These are phyloP conservation scores for Claviceps paspali DNA, from an alignment of 2,329 filamentous ascomycete species.

Conservation along the genomic window DNA sequence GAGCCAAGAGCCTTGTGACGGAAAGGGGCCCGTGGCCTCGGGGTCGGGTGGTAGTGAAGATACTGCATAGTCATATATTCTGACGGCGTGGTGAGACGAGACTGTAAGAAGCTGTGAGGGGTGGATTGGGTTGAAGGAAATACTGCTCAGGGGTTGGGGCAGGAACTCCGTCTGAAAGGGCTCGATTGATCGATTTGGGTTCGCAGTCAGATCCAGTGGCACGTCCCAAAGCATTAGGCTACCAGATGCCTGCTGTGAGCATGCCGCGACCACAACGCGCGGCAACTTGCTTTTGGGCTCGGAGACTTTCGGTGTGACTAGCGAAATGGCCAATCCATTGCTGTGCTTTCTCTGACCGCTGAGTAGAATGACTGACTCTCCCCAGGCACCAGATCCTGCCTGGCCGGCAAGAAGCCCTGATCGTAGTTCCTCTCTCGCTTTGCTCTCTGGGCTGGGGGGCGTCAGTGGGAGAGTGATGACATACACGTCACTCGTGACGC, in stretches of 20 bases:
- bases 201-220: conserved; percentile 26
- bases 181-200: conserved; percentile 17
- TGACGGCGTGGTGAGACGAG: conserved; percentile 37
- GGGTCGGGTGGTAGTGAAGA: conserved; percentile 38
- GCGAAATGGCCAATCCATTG: conserved; percentile 39
- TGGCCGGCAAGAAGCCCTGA: conserved; percentile 34
- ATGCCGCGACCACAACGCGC: conserved; percentile 42
- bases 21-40: conserved; percentile 32
- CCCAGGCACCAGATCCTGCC: conserved; percentile 47
- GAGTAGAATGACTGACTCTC: conserved; percentile 40
- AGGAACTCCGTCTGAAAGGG: conserved; percentile 48
- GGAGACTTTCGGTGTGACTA: conserved; percentile 27
- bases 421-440: conserved; percentile 37
- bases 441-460: conserved; percentile 45
- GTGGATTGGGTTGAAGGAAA: conserved; percentile 47
- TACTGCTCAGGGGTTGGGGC: conserved; percentile 34
- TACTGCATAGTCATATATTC: conserved; percentile 45
- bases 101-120: conserved; percentile 43
- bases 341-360: conserved; percentile 36
- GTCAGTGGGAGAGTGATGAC: conserved; percentile 44
- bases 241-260: conserved; percentile 44
- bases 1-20: conserved; percentile 47
- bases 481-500: conserved; percentile 40
- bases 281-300: conserved; percentile 21
- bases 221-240: conserved; percentile 44